Evolutionary conservation across 2,329 filamentous ascomycete genomes (phyloP), one percentile per base, ranked within the genome.

Genomic region (Phialemoniopsis sp.): DNA sequence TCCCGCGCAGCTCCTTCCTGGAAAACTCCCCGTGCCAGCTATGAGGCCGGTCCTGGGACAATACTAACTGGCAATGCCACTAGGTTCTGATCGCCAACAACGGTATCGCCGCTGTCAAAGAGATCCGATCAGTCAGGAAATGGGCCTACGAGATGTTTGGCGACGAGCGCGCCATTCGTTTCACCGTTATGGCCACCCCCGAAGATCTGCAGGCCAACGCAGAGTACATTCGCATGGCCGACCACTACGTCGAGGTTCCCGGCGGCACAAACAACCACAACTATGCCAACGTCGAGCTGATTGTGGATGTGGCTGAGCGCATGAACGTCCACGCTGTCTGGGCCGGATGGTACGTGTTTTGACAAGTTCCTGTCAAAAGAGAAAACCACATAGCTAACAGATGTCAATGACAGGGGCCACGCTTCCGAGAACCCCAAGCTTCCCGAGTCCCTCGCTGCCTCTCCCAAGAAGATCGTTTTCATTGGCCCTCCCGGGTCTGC

Each of bases 251-350:
- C 54, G 93, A 98, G 71, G 91, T 98, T 46, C 93, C 93, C 28
- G 93, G 93, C 59, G 93, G 93, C 60, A 98, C 93, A 46, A 98
- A 98, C 74, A 98, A 98, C 78, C 95, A 98, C 83, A 98, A 98
- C 70, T 98, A 98, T 68, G 93, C 93, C 70, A 98, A 98, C 63
- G 93, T 98, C 44, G 93, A 98, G 72, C 77, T 98, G 62, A 98
- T 98, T 66, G 93, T 98, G 51, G 93, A 98, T 72, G 82, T 98
- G 61, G 93, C 93, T 18, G 93, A 98, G 76, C 89, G 93, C 47
- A 97, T 96, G 89, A 82, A 91, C 55, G 93, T 98, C 45, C 93
- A 98, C 59, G 93, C 93, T 43, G 93, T 98, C 13, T 98, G 93
- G 93, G 93, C 93, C 54, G 93, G 93, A 76, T 98, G 93, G 90